Evolutionary conservation across 441 rosid genomes (phyloP), one percentile per base, ranked within the genome.

Genomic region (Isatis lusitanica): DNA sequence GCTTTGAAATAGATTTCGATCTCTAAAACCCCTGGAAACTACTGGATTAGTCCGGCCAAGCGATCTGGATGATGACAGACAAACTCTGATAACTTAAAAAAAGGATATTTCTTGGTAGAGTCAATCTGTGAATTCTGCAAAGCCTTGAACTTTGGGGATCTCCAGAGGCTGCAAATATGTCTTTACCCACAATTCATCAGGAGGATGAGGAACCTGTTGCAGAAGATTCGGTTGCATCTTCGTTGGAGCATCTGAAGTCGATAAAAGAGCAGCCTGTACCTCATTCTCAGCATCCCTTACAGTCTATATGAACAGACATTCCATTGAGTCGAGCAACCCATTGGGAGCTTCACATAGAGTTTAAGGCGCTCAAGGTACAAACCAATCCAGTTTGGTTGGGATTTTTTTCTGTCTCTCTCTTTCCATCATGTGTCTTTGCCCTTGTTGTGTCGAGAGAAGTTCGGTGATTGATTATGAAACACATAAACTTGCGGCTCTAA

Each of bases 61-160:
- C 5, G 10, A 44, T 9, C 43, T 17, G 33, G 46, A 18, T 30
- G 12, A n/a, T 44, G n/a, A 33, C 38, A 35, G 18, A 58, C 35
- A 21, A 42, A 68, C 64, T 55, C 52, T 28, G 30, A 15, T 28
- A n/a, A 43, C 26, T 24, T 1, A n/a, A 52, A 8, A 52, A 8
- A n/a, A n/a, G 26, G 24, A n/a, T 15, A 40, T 50, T 17, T 68
- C 35, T 68, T 43, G 66, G 36, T 46, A 36, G 9, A 13, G 16
- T 62, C 8, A 13, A 17, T 68, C 31, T 44, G 44, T 68, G 33
- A 17, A 15, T 53, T 11, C 33, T 31, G 55, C 82, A 87, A 4
- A 7, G 94, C 93, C 4, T 87, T 87, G 56, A 86, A 86, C 73
- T 84, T 90, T 46, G 92, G 84, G 46, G 92, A 88, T 57, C 86